Base-by-base conservation (phyloP, 495 filamentous ascomycete species). In the Lasiosphaeria hispida region DNA sequence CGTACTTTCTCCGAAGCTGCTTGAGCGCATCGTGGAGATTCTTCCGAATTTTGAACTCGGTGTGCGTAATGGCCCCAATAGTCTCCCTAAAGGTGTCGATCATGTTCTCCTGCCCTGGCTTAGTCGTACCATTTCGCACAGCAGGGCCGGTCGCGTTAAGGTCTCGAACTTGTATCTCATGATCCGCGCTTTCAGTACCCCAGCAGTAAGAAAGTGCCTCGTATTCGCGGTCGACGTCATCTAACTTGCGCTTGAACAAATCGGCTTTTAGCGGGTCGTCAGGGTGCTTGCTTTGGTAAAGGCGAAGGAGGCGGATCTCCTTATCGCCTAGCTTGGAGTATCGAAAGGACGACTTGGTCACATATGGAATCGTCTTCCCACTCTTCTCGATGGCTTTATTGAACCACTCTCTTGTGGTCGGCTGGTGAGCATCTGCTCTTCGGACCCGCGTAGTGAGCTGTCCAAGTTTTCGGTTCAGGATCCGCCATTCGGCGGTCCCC, bases 181-280 rank as follows among this genome's bases (percentile, higher is more conserved):
- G 48, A 9, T 35, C 19, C 33, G 13, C 33, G 14, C 3, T 23
- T 14, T 17, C 33, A 14, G 10, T 38, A 9, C 48, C 48, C 48
- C 48, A 51, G 35, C 48, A 51, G 23, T 51, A 51, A 2, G 48
- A 51, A 3, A 51, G 48, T n/a, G 48, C 48, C 48, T 51, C 48
- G 15, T 51, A 51, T 10, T 17, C 11, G 1, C 34, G 14, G 7
- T 38, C 39, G 4, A 51, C 34, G 14, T 51, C 48, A 8, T 38
- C 15, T n/a, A 51, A 14, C 33, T 39, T 37, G 14, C 48, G 48
- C 30, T 36, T 51, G n/a, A 51, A 51, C 13, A 51, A 5, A 10
- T 38, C 35, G 14, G 48, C 48, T 5, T 15, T 38, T 1, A 51
- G 48, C 13, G 48, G 48, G 6, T 51, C 48, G 5, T 51, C 48